phyloP scores from a whole-genome alignment of 2,329 filamentous ascomycete species.

The Verticillium klebahnii region DNA sequence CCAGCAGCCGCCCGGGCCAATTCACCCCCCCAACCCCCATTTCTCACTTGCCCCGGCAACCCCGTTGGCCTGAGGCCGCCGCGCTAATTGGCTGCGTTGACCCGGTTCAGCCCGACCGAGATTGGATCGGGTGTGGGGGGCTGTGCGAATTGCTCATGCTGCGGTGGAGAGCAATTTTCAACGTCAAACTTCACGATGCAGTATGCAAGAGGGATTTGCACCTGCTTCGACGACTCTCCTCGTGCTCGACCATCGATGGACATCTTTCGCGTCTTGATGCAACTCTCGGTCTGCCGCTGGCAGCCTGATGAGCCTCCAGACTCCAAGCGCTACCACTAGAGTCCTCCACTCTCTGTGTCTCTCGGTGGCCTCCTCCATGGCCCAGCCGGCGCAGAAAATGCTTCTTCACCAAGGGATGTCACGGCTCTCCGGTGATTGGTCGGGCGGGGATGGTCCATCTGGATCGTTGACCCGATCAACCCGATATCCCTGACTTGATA shows the following conservation, averaged over 20 bases:
- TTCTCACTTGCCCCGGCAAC: conserved; percentile 9
- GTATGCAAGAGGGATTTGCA: not conserved
- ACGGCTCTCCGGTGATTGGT: not conserved
- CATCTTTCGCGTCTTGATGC: no score
- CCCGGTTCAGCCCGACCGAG: conserved; percentile 15
- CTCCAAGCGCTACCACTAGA: no score
- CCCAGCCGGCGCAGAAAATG: not conserved
- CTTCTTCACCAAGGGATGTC: not conserved
- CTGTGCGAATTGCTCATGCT: not conserved
- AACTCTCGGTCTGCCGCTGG: no score
- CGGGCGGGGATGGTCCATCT: not conserved
- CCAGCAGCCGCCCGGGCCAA: conserved; percentile 4
- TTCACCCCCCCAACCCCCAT: conserved; percentile 10
- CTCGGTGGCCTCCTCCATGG: no score
- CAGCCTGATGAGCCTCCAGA: no score
- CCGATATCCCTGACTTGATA: not conserved
- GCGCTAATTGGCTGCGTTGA: conserved; percentile 14
- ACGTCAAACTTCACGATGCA: not conserved
- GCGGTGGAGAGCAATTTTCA: not conserved
- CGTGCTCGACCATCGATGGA: no score
- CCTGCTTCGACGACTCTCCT: not conserved
- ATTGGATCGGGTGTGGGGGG: conserved; percentile 1
- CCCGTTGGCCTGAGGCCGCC: conserved; percentile 12
- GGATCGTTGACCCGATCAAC: not conserved
- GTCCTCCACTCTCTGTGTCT: no score